These are phyloP conservation scores for Fusarium devonianum DNA, from an alignment of 2,329 filamentous ascomycete species.

Conservation along the genomic window DNA sequence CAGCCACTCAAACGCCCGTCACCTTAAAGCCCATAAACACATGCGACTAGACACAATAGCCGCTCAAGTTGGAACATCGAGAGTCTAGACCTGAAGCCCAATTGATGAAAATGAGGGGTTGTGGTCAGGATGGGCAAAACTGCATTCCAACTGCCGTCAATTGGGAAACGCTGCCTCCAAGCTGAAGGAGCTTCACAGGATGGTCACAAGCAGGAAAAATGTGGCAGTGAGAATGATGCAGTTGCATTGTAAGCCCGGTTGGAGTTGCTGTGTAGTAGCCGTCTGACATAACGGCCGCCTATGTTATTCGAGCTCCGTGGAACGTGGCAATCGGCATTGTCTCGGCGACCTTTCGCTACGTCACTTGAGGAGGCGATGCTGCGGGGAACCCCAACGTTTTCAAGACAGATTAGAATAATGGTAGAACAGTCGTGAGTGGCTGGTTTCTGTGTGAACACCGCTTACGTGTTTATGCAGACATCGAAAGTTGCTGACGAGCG, in stretches of 20 bases:
- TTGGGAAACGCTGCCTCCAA: not conserved
- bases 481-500: not conserved
- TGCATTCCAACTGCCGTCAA: not conserved
- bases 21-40: not conserved
- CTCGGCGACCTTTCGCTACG: no score
- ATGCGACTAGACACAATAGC: not conserved
- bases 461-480: not conserved
- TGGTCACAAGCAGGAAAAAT: not conserved
- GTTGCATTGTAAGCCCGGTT: not conserved
- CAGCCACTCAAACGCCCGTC: constrained; percentile 1
- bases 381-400: not conserved
- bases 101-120: not conserved
- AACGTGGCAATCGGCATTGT: no score
- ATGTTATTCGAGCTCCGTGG: no score
- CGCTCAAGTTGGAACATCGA: not conserved
- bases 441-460: not conserved
- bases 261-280: no score
- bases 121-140: not conserved
- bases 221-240: not conserved
- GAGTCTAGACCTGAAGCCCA: not conserved
- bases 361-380: no score
- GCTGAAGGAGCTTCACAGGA: not conserved
- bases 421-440: not conserved
- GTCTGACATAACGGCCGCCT: no score
- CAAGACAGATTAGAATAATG: not conserved